Base-by-base conservation (phyloP, 2,329 filamentous ascomycete species). In the Anisogramma anomala region DNA sequence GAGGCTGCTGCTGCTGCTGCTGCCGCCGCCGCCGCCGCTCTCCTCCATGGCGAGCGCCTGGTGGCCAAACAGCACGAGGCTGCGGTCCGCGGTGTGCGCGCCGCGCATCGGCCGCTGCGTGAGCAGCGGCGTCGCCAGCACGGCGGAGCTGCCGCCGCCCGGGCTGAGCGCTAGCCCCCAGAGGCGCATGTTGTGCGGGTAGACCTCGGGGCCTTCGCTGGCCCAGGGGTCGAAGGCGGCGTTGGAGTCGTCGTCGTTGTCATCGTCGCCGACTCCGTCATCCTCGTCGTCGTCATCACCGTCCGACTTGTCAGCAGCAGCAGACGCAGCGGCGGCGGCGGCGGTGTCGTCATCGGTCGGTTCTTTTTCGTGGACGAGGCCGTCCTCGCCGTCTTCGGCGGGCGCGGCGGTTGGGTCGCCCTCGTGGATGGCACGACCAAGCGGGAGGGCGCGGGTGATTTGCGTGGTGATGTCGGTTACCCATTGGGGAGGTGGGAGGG, bases 161-260 rank as follows among this genome's bases (percentile, higher is more conserved):
- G 72, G 70, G 2, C 70, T 73, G 2, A 60, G 50, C 1, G 69
- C 59, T 31, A 77, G 55, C 1, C 69, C 72, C 69, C 71, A 74
- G 30, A 76, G 61, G 7, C 71, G 65, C 36, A 68, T 65, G 11
- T 71, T 62, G 31, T 68, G 64, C 2, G 69, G 63, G 43, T 70
- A 62, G 7, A 73, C 64, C 45, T 66, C 65, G 10, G 62, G 56
- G 2, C 57, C 48, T 37, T 52, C 58, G 19, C 30, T 26, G 15
- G 33, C 44, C 38, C 38, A 41, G 15, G 58, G 58, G n/a, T 56
- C 49, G 23, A 57, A 54, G 11, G 53, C 49, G 1, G 55, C 54
- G 3, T 55, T 56, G 11, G 55, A 52, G 4, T 52, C 49, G 11
- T 60, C 58, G n/a, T 57, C 50, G 18, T 58, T 58, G 8, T n/a